Percentiles rank a stretch among this genome's conserved stretches.
phyloP scores from a whole-genome alignment of 192 early-diverging fungal species.

The Globomyces pollinis-pini region DNA sequence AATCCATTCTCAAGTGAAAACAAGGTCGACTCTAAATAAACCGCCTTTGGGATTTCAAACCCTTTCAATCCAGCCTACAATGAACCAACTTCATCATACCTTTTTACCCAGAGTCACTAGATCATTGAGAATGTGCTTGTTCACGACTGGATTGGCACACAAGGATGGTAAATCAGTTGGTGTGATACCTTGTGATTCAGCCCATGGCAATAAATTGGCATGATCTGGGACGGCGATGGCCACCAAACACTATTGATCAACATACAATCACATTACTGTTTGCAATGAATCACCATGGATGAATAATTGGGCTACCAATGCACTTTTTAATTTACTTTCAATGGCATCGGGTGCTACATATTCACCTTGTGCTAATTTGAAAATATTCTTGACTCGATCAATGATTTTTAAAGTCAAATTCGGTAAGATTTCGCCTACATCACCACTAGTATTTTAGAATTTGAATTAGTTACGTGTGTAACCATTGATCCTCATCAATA shows the following conservation, averaged over 20 bases:
- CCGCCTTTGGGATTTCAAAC: constrained; percentile 64
- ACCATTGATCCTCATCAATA: constrained; percentile 9
- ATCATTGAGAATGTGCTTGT: neutral
- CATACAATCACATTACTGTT: no score
- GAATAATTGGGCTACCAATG: neutral
- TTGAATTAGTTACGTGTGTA: no score
- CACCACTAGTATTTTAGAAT: no score
- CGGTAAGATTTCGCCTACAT: constrained; percentile 26
- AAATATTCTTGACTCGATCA: constrained; percentile 43
- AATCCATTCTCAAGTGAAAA: constrained; percentile 66
- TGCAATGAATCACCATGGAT: constrained; percentile 2
- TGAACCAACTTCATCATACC: constrained; percentile 13
- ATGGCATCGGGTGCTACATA: constrained; percentile 50
- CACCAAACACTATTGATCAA: neutral
- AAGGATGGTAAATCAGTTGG: constrained; percentile 25
- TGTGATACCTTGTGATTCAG: neutral
- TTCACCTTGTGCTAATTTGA: constrained; percentile 42
- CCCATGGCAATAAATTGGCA: neutral
- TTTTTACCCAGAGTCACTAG: constrained; percentile 47
- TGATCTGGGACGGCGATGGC: constrained; percentile 6
- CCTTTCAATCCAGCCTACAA: constrained; percentile 39
- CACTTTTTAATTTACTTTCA: constrained; percentile 13
- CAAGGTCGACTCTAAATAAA: constrained; percentile 53
- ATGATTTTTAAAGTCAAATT: constrained; percentile 37
- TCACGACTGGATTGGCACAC: constrained; percentile 11